A percentile compares a stretch with the other conserved stretches of the same genome.
phyloP scores from a whole-genome alignment of 2,329 filamentous ascomycete species.

The Neofusicoccum cordaticola region DNA sequence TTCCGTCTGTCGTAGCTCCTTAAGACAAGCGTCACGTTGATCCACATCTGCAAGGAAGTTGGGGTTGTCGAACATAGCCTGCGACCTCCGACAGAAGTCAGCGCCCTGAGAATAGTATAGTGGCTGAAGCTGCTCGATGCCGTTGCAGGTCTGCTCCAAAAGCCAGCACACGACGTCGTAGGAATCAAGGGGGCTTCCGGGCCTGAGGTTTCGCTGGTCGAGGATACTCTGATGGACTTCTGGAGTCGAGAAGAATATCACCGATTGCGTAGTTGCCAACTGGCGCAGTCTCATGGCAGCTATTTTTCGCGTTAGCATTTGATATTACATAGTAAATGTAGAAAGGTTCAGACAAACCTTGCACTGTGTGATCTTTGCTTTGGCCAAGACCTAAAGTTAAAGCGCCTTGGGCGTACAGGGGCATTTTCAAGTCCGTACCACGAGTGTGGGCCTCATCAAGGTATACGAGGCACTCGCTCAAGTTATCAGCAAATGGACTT shows the following conservation, averaged over 20 bases:
- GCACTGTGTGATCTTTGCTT: slow-evolving; percentile 61
- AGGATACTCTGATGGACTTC: slow-evolving; percentile 61
- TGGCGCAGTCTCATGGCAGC: slow-evolving; percentile 66
- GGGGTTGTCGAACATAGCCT: slow-evolving; percentile 47
- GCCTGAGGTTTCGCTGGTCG: slow-evolving; percentile 40
- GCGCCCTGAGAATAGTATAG: slow-evolving; percentile 60
- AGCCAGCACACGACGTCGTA: slow-evolving; percentile 60
- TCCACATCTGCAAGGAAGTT: slow-evolving; percentile 38
- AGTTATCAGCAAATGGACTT: slow-evolving; percentile 54
- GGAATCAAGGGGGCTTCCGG: slow-evolving; percentile 39
- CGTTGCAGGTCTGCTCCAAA: slow-evolving; percentile 60
- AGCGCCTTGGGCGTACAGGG: slow-evolving; percentile 46
- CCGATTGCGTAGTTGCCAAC: slow-evolving; percentile 18
- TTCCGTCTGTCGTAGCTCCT: slow-evolving; percentile 51
- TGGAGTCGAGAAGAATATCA: not conserved
- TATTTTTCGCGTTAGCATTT: slow-evolving; percentile 25
- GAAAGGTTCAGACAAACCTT: slow-evolving; percentile 44
- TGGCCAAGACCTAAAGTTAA: slow-evolving; percentile 57
- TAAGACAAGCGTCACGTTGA: slow-evolving; percentile 43
- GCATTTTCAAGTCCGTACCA: slow-evolving; percentile 60
- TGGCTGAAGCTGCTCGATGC: slow-evolving; percentile 57
- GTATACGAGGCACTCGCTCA: slow-evolving; percentile 55
- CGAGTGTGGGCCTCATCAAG: slow-evolving; percentile 61
- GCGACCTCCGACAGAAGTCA: slow-evolving; percentile 58
- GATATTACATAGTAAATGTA: not conserved